Base-by-base conservation (phyloP, 768 basidiomycete genomes). In the Pleurotus tuoliensis region DNA sequence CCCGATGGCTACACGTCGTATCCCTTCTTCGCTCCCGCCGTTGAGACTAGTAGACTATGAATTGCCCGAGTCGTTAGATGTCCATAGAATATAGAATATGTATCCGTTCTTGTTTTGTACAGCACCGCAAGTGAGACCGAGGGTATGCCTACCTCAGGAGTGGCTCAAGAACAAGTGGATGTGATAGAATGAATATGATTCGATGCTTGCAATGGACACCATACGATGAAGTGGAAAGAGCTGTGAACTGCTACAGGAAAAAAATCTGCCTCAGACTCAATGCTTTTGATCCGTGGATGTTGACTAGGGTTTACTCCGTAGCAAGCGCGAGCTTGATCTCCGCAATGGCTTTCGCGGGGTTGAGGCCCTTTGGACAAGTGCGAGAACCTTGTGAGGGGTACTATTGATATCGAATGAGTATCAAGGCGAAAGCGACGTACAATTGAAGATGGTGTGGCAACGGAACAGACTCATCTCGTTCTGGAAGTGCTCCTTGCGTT, bases 381-480 rank as follows among this genome's bases (percentile, higher is more conserved):
- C 91, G 87, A 49, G 94, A 84, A 71, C 92, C 90, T 87, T 59
- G 57, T 12, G 7, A 1, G 18, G 34, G 59, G 48, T 46, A 20
- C 47, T 24, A 20, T 47, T 44, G 18, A 15, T 15, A 53, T 12
- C 18, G 38, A 24, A n/a, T 12, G 56, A 6, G 27, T 3, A 40
- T 8, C 30, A 43, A 39, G 49, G 15, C 45, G 40, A 53, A 58
- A 49, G 51, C 37, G 46, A 6, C 81, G 25, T 56, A 90, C 93
- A 93, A 75, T 97, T 97, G 80, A 98, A 97, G 76, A 97, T 98
- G 48, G 96, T 98, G 74, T 98, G 96, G 79, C 96, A 98, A 57
- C 96, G 85, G 78, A 97, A 99, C 70, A 99, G 73, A 68, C 92
- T 94, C 81, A 98, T 80, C 66, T 93, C 88, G 73, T 99, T 99